These are phyloP conservation scores for Tuber microsphaerosporum DNA, from an alignment of 495 filamentous ascomycete genomes.

Conservation along the genomic window DNA sequence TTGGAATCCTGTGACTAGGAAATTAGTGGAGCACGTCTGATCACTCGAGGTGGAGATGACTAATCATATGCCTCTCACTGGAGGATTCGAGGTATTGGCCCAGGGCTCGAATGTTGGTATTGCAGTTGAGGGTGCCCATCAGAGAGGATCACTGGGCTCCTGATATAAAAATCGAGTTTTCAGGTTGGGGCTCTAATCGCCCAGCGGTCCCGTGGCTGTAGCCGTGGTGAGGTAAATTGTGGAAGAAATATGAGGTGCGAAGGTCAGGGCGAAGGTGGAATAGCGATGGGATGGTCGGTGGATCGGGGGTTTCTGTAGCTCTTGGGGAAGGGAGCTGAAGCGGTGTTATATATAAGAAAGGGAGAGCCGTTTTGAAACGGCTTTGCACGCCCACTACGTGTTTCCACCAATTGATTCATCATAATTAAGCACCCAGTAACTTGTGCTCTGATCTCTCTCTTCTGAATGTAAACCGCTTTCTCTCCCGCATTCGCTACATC, in stretches of 20 bases:
- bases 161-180: neutral
- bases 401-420: neutral
- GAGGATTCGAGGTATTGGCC: neutral
- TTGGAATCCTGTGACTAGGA: neutral
- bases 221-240: neutral
- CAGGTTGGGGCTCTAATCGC: neutral
- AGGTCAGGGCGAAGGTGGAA: neutral
- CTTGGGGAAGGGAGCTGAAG: neutral
- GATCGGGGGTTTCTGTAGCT: neutral
- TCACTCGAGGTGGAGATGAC: neutral
- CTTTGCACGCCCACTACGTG: neutral
- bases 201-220: neutral
- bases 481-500: neutral
- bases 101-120: neutral
- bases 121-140: neutral
- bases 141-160: neutral
- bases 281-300: neutral
- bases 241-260: neutral
- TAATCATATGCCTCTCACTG: neutral
- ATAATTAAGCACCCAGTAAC: neutral
- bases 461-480: neutral
- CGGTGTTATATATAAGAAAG: neutral
- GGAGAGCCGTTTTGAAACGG: slow-evolving; percentile 3
- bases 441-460: neutral
- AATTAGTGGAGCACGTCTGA: neutral